Evolutionary conservation across 2,329 filamentous ascomycete genomes (phyloP), one percentile per base, ranked within the genome.

Genomic region (Neofusicoccum umdonicola): DNA sequence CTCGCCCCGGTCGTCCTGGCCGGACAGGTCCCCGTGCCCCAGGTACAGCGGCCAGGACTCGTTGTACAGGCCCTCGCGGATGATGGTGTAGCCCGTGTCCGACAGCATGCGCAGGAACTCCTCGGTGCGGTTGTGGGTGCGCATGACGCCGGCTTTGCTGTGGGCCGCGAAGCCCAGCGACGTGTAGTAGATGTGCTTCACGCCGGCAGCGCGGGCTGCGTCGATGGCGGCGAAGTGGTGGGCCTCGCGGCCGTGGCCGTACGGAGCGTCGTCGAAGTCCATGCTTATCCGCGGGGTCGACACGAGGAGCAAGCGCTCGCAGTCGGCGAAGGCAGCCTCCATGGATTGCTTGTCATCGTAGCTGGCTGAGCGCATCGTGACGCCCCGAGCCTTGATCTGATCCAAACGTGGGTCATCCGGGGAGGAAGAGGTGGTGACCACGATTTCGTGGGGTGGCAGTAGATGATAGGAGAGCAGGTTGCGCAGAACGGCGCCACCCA

Each of bases 1-100:
- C 44, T 79, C 76, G 0, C 47, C 70, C 57, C 80, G 68, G 0
- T 68, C 68, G 44, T 82, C 80, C 2, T 71, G 65, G 9, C 71
- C 72, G 6, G 67, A 57, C 8, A 73, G 56, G 12, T 75, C 75
- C 54, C 78, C 82, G 62, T 82, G 79, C 0, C 81, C 80, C 19
- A 82, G 74, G 65, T 82, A 82, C 19, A 82, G 67, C 6, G 80
- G 80, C 81, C 81, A 83, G 62, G 73, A 77, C 69, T 82, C 80
- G 51, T 78, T 80, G 63, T 82, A 81, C 63, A 82, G 61, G 0
- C 81, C 80, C 65, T 82, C 78, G 0, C 80, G 70, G 0, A 83
- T 70, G 4, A 81, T 69, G 0, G 79, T 81, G 4, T 72, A 75
- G 0, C 67, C 54, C 1, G 71, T 64, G 3, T 71, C 68, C 13